Base-by-base conservation (phyloP, 805 yeast genomes). In the Kazachstania kunashirensis region DNA sequence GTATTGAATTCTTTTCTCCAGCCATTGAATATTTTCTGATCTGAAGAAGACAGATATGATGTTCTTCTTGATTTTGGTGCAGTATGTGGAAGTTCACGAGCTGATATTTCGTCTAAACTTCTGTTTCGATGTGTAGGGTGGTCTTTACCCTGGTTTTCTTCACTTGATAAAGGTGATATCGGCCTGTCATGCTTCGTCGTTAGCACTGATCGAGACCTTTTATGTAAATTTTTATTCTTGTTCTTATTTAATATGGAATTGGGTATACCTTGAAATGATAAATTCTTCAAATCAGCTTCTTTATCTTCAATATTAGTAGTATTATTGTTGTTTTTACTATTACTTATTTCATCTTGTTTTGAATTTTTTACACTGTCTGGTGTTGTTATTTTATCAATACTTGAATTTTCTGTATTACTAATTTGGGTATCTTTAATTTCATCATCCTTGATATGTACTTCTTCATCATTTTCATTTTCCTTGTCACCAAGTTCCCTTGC, bases 1-100 rank as follows among this genome's bases (percentile, higher is more conserved):
- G 48, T 46, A 24, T 50, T 48, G 30, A 54, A 48, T 41, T 54
- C 59, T 41, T 46, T 53, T 15, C 48, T 47, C 59, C 59, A 53
- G 2, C 36, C 29, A 14, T 25, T 33, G 12, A 33, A 24, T 14
- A 27, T 28, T 10, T 19, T 17, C 24, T 21, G 33, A 29, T 36
- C 39, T 18, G 24, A 19, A 8, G 31, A 24, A 12, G 33, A 9
- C 1, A 38, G 24, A 24, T 32, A 36, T 25, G 44, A 41, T 31
- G 17, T 38, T 34, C 38, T 33, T 36, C 43, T 34, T 14, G 13
- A 16, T 6, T 26, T 24, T 24, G 12, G 26, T 10, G 13, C 6
- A 13, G 13, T 18, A 14, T 26, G 6, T 14, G 13, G 13, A 10
- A 14, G 9, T 15, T 26, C 15, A 3, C 11, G 6, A 14, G 13